Base-by-base conservation (phyloP, 345 rosid species). In the Hibiscus mutabilis region DNA sequence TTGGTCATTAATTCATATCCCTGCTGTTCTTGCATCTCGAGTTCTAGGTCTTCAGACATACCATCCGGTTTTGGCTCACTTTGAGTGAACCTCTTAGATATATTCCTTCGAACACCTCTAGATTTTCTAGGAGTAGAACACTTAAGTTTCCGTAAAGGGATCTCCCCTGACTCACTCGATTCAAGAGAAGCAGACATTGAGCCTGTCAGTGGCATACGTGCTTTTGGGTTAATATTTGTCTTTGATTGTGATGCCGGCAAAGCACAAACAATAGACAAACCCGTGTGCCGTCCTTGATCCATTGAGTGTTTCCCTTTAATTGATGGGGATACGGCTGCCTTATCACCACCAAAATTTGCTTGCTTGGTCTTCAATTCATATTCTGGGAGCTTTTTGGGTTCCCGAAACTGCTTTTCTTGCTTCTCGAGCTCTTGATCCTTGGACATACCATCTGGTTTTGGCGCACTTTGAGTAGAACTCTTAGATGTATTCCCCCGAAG, bases 181-280 rank as follows among this genome's bases (percentile, higher is more conserved):
- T 71, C 27, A 44, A 3, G 44, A 46, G 73, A 57, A 40, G 65
- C n/a, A 0, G 65, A 58, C 27, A 22, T 58, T 3, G 49, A 52
- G 29, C 21, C 35, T 22, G 4, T 51, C 18, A 18, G 62, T 22
- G 40, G 68, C 33, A 60, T 64, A 21, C 13, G 24, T 49, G 25
- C 42, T 40, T 49, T 25, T 56, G 1, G 2, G 44, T 49, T 18
- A 49, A 27, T 47, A 29, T n/a, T 5, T 67, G 58, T 49, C 71
- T 40, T 29, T 11, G 25, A 51, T 29, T 27, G 59, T 31, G 21
- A 3, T 51, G 71, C 72, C 14, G 51, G 16, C 66, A 74, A 57
- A 70, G 49, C 63, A 19, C 66, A 68, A 31, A 74, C 37, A 52
- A 80, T 53, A 52, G 55, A 11, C 46, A 42, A 42, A 10, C 46